Conservation (phyloP, 805 yeast species). For the Myxozyma geophila region DNA sequence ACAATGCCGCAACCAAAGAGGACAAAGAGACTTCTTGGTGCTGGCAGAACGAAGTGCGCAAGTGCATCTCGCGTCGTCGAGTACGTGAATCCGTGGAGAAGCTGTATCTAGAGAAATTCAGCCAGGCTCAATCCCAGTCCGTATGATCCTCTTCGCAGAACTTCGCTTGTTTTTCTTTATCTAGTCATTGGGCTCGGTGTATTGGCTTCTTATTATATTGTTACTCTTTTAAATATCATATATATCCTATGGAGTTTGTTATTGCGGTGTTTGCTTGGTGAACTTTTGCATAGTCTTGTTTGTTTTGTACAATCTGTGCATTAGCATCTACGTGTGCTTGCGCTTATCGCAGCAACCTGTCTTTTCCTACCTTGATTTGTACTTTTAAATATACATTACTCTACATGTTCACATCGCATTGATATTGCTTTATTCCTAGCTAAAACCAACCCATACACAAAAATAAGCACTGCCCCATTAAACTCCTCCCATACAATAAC, state of each 20-base stretch:
- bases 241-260: not conserved
- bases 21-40: conserved; percentile 21
- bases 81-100: conserved; percentile 27
- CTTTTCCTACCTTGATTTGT: too few species aligned
- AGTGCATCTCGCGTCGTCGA: conserved; percentile 27
- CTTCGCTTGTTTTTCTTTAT: not conserved
- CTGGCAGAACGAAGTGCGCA: conserved; percentile 34
- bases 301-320: too few species aligned
- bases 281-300: too few species aligned
- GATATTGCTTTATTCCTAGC: too few species aligned
- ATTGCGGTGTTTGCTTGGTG: not conserved
- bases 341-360: too few species aligned
- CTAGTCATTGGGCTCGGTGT: not conserved
- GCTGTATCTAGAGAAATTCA: conserved; percentile 12
- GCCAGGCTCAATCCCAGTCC: not conserved
- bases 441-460: too few species aligned
- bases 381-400: too few species aligned
- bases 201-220: not conserved
- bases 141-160: not conserved
- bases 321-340: too few species aligned
- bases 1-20: not conserved
- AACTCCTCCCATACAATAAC: not conserved
- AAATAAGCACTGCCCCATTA: not conserved
- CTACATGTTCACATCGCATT: too few species aligned
- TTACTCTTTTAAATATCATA: not conserved